A percentile compares a stretch with the other conserved stretches of the same genome.
Evolutionary conservation across 495 filamentous ascomycete genomes (phyloP).

Genomic region (Echria macrotheca): DNA sequence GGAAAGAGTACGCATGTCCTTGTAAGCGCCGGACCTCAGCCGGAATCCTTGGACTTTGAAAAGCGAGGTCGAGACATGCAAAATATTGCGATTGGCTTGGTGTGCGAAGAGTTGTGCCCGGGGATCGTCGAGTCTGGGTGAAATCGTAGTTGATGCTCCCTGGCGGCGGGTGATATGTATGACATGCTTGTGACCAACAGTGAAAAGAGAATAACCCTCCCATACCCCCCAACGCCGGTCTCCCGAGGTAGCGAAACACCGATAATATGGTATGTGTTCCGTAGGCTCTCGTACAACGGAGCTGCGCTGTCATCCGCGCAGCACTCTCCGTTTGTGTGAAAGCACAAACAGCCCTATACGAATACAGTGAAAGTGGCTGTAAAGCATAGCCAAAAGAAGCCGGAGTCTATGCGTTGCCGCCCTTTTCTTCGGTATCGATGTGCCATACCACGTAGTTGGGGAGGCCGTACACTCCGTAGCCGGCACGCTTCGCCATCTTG

Average conservation of each 20-base stretch:
- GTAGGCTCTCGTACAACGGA: constrained; percentile 34
- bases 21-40: no score
- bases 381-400: constrained; percentile 8
- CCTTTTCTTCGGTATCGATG: constrained; percentile 97
- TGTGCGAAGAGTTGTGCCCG: no score
- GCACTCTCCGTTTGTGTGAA: constrained; percentile 22
- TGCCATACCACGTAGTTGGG: constrained; percentile 99
- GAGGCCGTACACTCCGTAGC: constrained; percentile 84
- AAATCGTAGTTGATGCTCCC: no score
- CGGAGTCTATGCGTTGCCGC: constrained; percentile 58
- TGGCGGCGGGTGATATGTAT: not conserved
- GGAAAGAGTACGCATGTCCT: no score
- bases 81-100: no score
- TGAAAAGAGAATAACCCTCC: constrained; percentile 16
- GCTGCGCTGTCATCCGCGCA: constrained; percentile 28
- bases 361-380: constrained; percentile 1
- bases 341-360: constrained; percentile 11
- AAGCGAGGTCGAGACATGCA: no score
- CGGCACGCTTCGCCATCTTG: constrained; percentile 96
- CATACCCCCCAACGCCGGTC: constrained; percentile 20
- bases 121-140: no score
- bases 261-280: constrained; percentile 30
- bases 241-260: constrained; percentile 16
- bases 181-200: constrained; percentile 1
- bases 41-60: no score